Base-by-base conservation (phyloP, 106 monocot species). In the Amphibolis antarctica region DNA sequence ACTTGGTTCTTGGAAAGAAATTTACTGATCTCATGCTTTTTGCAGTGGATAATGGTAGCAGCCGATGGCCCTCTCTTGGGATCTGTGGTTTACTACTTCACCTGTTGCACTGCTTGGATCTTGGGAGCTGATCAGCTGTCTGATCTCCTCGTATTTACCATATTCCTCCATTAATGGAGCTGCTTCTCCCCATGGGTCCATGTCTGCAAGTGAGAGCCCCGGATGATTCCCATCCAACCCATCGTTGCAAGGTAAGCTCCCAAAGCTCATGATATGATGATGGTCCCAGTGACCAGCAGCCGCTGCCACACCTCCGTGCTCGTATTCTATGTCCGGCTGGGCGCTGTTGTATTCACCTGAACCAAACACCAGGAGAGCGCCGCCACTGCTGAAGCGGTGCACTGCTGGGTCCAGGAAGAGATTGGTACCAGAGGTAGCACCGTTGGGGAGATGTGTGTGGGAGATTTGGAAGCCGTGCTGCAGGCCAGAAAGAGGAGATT, bases 201-300 rank as follows among this genome's bases (percentile, higher is more conserved):
- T 26, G 15, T 17, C 47, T 4, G 18, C 6, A 1, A 79, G 57
- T 3, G 69, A 21, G 7, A 64, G 58, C 50, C 68, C 75, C 49
- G n/a, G n/a, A n/a, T 78, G 71, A 57, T 65, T 60, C 17, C 67
- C 76, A 6, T 72, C 78, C 0, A 72, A 36, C 10, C 66, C 74
- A 70, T 43, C 28, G 59, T 28, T 36, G 64, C 43, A 78, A 66
- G 78, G 47, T 47, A 67, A 72, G 59, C 53, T 66, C 28, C 75
- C 81, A 36, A 81, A 69, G 18, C 64, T 50, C 64, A 80, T 78
- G 47, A 59, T 71, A 28, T 47, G 42, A 21, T 22, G 10, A 20
- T 46, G n/a, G 19, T 62, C 29, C 59, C 20, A 46, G 19, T 46
- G 63, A 28, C 44, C 24, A 25, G 14, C 46, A 69, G 36, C 55